phyloP scores from a whole-genome alignment of 805 yeast genomes.

The Wickerhamiella sorbophila region DNA sequence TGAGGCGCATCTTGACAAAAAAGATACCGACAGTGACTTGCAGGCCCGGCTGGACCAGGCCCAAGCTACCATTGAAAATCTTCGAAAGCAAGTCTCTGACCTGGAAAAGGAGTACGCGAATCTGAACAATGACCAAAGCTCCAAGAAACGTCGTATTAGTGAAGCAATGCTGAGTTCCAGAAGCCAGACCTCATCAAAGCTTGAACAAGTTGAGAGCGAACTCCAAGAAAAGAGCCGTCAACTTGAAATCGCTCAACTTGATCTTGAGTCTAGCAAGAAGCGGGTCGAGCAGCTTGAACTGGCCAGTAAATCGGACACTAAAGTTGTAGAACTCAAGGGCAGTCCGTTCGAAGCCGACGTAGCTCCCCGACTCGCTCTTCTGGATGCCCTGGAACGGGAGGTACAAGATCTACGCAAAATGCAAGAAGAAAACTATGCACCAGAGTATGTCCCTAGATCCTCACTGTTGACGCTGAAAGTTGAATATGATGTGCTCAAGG shows the following conservation, averaged over 20 bases:
- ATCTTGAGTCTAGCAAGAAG: not conserved
- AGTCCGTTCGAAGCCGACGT: conserved; percentile 4
- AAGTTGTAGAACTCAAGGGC: conserved; percentile 3
- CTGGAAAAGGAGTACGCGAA: not conserved
- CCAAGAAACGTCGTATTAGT: not conserved
- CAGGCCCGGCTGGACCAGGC: not conserved
- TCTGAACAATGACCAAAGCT: not conserved
- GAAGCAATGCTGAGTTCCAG: not conserved
- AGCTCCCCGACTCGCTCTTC: not conserved
- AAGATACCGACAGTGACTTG: not conserved
- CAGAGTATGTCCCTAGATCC: not conserved
- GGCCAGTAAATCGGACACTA: not conserved
- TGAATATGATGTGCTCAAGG: not conserved
- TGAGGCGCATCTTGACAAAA: not conserved
- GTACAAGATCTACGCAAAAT: not conserved
- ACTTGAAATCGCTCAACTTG: not conserved
- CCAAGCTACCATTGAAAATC: not conserved
- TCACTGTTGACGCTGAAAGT: not conserved
- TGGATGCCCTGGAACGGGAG: conserved; percentile 2
- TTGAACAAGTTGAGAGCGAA: not conserved
- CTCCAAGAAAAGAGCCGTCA: not conserved
- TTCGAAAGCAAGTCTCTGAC: not conserved
- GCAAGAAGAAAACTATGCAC: not conserved
- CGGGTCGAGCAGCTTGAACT: not conserved
- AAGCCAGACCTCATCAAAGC: not conserved